Evolutionary conservation across 164 flowering plant species (phyloP), one percentile per base, ranked within the genome.

Genomic region (Berberis thunbergii): DNA sequence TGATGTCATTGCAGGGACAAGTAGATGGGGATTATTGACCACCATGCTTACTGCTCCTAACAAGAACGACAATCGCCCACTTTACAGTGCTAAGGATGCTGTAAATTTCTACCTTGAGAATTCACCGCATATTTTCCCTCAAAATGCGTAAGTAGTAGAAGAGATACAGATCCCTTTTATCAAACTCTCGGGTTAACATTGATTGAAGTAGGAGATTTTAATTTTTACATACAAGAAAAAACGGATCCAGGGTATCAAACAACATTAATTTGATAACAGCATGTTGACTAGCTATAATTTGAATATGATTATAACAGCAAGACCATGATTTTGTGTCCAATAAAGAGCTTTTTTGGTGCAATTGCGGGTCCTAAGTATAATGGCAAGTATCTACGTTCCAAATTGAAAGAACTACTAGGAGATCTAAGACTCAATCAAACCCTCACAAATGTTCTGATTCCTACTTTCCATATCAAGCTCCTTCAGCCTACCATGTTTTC

Each of bases 401-500:
- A 46, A 10, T 6, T 41, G 10, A 6, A 61, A 6, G 5, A 61
- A 8, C 41, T 61, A 9, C 49, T 61, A 8, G 64, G 64, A 2
- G 54, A 59, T 10, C n/a, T 9, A 11, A 43, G 11, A 5, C n/a
- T 59, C 7, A 3, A 40, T 11, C 49, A 45, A 38, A 26, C 40
- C 54, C 7, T 46, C 7, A 46, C 64, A 4, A 49, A 61, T 39
- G 54, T 61, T 11, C 40, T 61, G 42, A 46, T 61, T 10, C 64
- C 64, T 46, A 54, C 64, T 38, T 61, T 61, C 40, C 54, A 61
- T 13, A 13, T 61, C 64, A 61, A 61, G 26, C 54, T 26, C 7
- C 50, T 61, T 61, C 64, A 61, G 54, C 64, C 64, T 7, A 61
- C 54, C 42, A 61, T 61, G 8, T 61, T 61, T 40, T 46, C 48